Base-by-base conservation (phyloP, 1,284 basidiomycete genomes). In the Apiotrichum mycotoxinovorans region DNA sequence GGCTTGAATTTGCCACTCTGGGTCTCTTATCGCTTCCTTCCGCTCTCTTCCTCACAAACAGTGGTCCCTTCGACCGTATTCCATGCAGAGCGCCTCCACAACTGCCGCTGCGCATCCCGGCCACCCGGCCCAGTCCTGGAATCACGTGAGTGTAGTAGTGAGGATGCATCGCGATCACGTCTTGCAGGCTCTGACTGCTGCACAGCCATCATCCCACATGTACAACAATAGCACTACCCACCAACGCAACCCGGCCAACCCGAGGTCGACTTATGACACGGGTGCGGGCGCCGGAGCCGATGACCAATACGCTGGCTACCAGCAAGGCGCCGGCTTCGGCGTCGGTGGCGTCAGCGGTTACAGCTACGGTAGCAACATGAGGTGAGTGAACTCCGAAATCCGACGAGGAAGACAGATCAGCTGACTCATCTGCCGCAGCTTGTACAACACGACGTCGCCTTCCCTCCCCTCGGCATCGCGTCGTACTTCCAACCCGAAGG, bases 241-340 rank as follows among this genome's bases (percentile, higher is more conserved):
- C 30, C 71, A 70, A 52, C 64, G 69, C 15, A 61, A 51, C 35
- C 54, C 65, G 27, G 65, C 70, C 26, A 73, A 69, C 51, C 70
- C 70, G 23, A 60, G 69, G 23, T 50, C 52, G 23, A 44, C 69
- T 4, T 72, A 67, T 47, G 56, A 63, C 42, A 53, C 61, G 8
- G 38, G 52, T 27, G 53, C 57, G 3, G 17, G 41, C 23, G 52
- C 61, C n/a, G 53, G 51, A n/a, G 51, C 61, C 20, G 65, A 70
- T 18, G 59, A 65, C 42, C 59, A 60, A 41, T 67, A 65, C 23
- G 52, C 58, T 27, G 48, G 41, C 48, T 59, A 64, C 44, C 56
- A 59, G 44, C 54, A 60, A 41, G 51, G 49, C n/a, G 58, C 51
- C 25, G 61, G 56, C 41, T 55, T 66, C 44, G 54, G 60, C 40